Base-by-base conservation (phyloP, 345 rosid species). In the Citrus maxima region DNA sequence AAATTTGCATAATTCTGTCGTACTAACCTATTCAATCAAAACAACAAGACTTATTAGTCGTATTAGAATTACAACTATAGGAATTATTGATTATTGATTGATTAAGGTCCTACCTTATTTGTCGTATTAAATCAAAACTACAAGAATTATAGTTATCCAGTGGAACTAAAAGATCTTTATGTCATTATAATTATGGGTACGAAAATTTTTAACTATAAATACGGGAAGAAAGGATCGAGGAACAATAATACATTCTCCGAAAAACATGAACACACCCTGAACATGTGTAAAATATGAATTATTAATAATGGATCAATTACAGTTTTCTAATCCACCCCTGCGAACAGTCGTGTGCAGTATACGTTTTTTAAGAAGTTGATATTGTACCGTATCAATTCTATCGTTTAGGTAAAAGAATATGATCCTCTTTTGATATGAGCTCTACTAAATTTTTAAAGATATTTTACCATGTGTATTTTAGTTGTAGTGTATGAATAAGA, bases 381-480 rank as follows among this genome's bases (percentile, higher is more conserved):
- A 54, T 54, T 54, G 12, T 25, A 19, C 22, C 35, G 0, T 46
- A 12, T 46, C 1, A 46, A 46, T 12, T 46, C 0, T 12, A 12
- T 46, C 5, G 16, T 42, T 25, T 7, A 56, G 25, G 32, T 30
- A 30, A 30, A 32, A 32, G 34, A 32, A 32, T 32, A 32, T 32
- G 4, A 32, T 32, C 0, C 4, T 32, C 0, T 32, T 32, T 32
- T 32, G 0, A 32, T 32, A 0, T 32, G 34, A 32, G 0, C 5
- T 32, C 5, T 4, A 32, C 0, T 32, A 32, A 32, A 32, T 32
- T 32, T 32, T 32, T 32, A 4, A 32, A 32, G 0, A 32, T 32
- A 0, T 32, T 4, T 32, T 32, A 0, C 0, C 0, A 4, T 32
- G 5, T 32, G 34, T 4, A 0, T 32, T 4, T 32, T 32, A 32